phyloP scores from a whole-genome alignment of 345 rosid species.

The Gynandropsis gynandra region DNA sequence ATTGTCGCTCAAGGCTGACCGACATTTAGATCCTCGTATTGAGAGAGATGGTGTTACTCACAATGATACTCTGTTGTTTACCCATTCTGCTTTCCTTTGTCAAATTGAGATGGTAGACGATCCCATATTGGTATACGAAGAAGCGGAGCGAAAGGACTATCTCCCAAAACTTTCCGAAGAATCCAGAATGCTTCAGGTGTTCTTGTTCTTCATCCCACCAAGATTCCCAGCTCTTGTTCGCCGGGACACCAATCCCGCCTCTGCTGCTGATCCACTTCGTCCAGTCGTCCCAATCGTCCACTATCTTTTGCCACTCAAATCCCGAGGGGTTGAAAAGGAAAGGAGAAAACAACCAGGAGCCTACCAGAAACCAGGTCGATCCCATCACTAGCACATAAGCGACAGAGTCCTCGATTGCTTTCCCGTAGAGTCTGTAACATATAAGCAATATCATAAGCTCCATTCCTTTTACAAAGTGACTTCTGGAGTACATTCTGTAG shows the following conservation, averaged over 20 bases:
- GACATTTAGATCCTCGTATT: too few relatives aligned
- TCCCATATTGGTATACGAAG: slow-evolving; percentile 80
- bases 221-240: slow-evolving; percentile 94
- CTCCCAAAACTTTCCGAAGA: slow-evolving; percentile 66
- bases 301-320: slow-evolving; percentile 96
- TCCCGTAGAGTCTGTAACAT: slow-evolving; percentile 61
- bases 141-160: slow-evolving; percentile 67
- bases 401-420: slow-evolving; percentile 26
- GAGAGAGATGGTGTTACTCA: slow-evolving; percentile 26
- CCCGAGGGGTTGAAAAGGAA: slow-evolving; percentile 94
- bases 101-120: slow-evolving; percentile 70
- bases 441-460: slow-evolving; percentile 74
- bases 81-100: slow-evolving; percentile 48
- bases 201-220: slow-evolving; percentile 99
- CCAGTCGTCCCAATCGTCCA: slow-evolving; percentile 99
- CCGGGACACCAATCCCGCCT: slow-evolving; percentile 95
- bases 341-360: slow-evolving; percentile 80
- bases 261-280: slow-evolving; percentile 81
- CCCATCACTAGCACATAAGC: slow-evolving; percentile 45
- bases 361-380: slow-evolving; percentile 90
- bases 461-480: slow-evolving; percentile 85
- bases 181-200: slow-evolving; percentile 70
- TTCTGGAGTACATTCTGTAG: slow-evolving; percentile 95
- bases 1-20: too few relatives aligned
- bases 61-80: slow-evolving; percentile 54